A percentile compares a stretch with the other conserved stretches of the same genome.
Conservation (phyloP, 1,139 yeast species). For the Kodamaea fungicola region DNA sequence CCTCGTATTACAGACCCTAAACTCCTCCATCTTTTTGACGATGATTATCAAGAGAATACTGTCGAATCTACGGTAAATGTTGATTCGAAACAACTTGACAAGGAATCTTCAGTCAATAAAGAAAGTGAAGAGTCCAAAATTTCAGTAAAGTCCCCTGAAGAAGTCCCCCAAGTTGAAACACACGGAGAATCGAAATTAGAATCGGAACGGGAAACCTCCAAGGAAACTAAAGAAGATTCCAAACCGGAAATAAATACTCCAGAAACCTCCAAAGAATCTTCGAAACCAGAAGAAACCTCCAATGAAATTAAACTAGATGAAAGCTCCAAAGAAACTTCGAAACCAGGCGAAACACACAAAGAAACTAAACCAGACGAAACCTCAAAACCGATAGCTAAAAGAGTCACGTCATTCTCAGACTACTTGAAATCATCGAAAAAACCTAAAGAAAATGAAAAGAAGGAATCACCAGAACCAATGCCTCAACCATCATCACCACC, state of each 20-base stretch:
- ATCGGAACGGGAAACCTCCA: too few relatives aligned
- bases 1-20: slow-evolving; percentile 11
- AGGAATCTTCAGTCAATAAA: too few relatives aligned
- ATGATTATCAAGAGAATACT: slow-evolving; percentile 9
- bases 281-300: not conserved
- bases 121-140: too few relatives aligned
- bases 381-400: not conserved
- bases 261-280: not conserved
- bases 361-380: not conserved
- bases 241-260: too few relatives aligned
- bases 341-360: too few relatives aligned
- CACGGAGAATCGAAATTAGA: too few relatives aligned
- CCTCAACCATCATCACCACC: not conserved
- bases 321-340: not conserved
- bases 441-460: slow-evolving; percentile 1
- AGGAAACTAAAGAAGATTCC: too few relatives aligned
- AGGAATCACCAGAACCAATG: not conserved
- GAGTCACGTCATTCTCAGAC: slow-evolving; percentile 13
- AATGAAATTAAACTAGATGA: not conserved
- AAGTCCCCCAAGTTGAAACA: too few relatives aligned
- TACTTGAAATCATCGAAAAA: slow-evolving; percentile 12
- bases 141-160: too few relatives aligned
- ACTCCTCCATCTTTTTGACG: slow-evolving; percentile 14
- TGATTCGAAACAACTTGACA: slow-evolving; percentile 1
- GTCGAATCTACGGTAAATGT: too few relatives aligned